Evolutionary conservation across 2,329 filamentous ascomycete species (phyloP).

Genomic region (Ascomycota sp.): DNA sequence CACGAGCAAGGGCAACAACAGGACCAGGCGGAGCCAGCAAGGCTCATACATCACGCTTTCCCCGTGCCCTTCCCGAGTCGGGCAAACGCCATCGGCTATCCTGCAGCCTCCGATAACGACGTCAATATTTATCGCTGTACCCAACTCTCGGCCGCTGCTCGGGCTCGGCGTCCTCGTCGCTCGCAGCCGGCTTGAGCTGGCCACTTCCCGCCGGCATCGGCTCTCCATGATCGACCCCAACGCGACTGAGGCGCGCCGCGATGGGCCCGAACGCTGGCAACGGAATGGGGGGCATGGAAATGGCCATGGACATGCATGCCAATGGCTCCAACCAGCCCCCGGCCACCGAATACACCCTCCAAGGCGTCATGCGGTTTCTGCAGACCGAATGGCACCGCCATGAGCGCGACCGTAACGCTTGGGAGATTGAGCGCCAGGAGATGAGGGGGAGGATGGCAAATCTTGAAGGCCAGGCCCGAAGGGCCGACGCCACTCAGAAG

Average conservation of each 20-base stretch:
- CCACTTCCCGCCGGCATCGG: slow-evolving; percentile 6
- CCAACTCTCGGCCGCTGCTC: neutral
- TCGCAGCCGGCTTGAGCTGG: slow-evolving; percentile 4
- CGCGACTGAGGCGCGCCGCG: slow-evolving; percentile 14
- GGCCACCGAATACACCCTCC: slow-evolving; percentile 38
- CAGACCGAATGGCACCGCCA: slow-evolving; percentile 98
- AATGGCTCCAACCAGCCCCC: slow-evolving; percentile 28
- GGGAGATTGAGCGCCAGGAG: slow-evolving; percentile 97
- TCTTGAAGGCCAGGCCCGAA: slow-evolving; percentile 71
- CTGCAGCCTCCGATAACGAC: too few species aligned
- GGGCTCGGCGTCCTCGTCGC: slow-evolving; percentile 1
- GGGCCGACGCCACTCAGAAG: slow-evolving; percentile 71
- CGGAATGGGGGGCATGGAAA: slow-evolving; percentile 24
- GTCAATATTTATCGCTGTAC: neutral
- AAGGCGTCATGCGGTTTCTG: slow-evolving; percentile 92
- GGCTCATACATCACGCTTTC: too few species aligned
- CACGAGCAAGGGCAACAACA: slow-evolving; percentile 1
- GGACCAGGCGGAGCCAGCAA: too few species aligned
- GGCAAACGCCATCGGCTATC: too few species aligned
- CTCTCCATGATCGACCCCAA: slow-evolving; percentile 16
- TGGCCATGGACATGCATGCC: slow-evolving; percentile 23
- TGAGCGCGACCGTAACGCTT: slow-evolving; percentile 88
- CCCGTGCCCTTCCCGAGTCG: too few species aligned
- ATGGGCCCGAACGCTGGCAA: slow-evolving; percentile 22
- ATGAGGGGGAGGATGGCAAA: slow-evolving; percentile 96